A percentile compares a stretch with the other conserved stretches of the same genome.
phyloP scores from a whole-genome alignment of 805 yeast species.

The Kodamaea restingae region DNA sequence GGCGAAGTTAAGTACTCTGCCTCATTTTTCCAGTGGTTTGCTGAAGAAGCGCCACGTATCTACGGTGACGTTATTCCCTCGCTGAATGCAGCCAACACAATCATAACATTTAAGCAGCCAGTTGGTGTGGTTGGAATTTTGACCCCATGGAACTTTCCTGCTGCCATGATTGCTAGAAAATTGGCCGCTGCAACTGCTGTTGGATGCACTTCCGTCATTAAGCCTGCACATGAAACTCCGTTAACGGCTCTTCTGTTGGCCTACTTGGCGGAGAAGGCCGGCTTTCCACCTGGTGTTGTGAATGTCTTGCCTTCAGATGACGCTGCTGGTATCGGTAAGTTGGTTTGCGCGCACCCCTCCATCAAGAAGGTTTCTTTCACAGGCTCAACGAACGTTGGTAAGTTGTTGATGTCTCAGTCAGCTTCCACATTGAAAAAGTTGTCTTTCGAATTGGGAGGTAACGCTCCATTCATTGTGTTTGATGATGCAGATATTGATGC shows the following conservation, averaged over 20 bases:
- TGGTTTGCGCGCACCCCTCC: conserved; percentile 45
- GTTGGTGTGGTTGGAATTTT: conserved; percentile 75
- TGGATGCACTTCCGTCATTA: conserved; percentile 73
- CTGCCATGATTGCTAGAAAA: conserved; percentile 73
- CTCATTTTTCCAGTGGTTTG: conserved; percentile 84
- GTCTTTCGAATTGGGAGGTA: conserved; percentile 75
- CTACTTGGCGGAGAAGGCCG: conserved; percentile 57
- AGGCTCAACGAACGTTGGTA: conserved; percentile 74
- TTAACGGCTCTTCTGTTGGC: conserved; percentile 67
- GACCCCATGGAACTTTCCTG: conserved; percentile 85
- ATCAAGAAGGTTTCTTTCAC: conserved; percentile 71
- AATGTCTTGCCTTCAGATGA: conserved; percentile 55
- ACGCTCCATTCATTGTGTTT: conserved; percentile 74
- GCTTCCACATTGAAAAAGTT: conserved; percentile 62
- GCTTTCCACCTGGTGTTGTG: conserved; percentile 65
- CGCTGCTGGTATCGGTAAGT: conserved; percentile 48
- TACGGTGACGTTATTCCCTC: conserved; percentile 67
- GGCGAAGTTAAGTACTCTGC: conserved; percentile 70
- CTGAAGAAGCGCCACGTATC: conserved; percentile 74
- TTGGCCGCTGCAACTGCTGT: conserved; percentile 76
- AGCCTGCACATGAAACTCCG: conserved; percentile 78
- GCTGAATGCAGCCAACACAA: conserved; percentile 43
- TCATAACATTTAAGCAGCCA: conserved; percentile 66
- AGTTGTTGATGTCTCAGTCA: conserved; percentile 58
- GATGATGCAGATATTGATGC: conserved; percentile 65